phyloP scores from a whole-genome alignment of 345 rosid genomes.

The Moringa oleifera region DNA sequence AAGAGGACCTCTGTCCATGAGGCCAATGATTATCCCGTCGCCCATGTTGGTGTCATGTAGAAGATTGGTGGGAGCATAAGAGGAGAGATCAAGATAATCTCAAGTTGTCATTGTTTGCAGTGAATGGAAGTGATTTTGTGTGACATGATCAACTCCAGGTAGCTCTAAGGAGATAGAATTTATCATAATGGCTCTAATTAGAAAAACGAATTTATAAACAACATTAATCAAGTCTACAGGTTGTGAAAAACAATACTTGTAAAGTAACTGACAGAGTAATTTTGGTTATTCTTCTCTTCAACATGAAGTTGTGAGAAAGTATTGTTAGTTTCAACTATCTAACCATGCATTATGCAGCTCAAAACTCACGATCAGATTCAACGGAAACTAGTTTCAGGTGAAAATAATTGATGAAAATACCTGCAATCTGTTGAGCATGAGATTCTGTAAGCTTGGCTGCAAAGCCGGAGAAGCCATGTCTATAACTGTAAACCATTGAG shows the following conservation, averaged over 20 bases:
- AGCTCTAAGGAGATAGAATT: conserved; percentile 16
- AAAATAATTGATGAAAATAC: too few species aligned
- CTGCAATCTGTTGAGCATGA: conserved; percentile 33
- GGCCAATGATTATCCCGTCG: conserved; percentile 25
- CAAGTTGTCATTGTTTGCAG: conserved; percentile 42
- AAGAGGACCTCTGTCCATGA: conserved; percentile 25
- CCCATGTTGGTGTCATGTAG: conserved; percentile 24
- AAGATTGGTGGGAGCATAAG: conserved; percentile 13
- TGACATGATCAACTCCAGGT: conserved; percentile 37
- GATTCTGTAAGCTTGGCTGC: conserved; percentile 42
- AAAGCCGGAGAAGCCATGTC: conserved; percentile 46
- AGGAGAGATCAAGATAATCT: conserved; percentile 38
- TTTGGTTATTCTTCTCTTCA: too few species aligned
- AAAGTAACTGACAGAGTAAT: too few species aligned
- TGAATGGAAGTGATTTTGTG: conserved; percentile 24
- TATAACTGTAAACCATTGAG: conserved; percentile 44
- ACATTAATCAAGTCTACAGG: too few species aligned
- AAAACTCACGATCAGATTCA: too few species aligned
- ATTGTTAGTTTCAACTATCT: too few species aligned
- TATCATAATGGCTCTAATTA: too few species aligned
- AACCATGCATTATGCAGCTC: too few species aligned
- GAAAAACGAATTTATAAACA: too few species aligned
- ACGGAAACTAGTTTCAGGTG: too few species aligned
- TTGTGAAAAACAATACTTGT: too few species aligned
- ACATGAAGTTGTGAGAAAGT: too few species aligned